phyloP scores from a whole-genome alignment of 2,329 filamentous ascomycete genomes.

The Cladorrhinum sp. region DNA sequence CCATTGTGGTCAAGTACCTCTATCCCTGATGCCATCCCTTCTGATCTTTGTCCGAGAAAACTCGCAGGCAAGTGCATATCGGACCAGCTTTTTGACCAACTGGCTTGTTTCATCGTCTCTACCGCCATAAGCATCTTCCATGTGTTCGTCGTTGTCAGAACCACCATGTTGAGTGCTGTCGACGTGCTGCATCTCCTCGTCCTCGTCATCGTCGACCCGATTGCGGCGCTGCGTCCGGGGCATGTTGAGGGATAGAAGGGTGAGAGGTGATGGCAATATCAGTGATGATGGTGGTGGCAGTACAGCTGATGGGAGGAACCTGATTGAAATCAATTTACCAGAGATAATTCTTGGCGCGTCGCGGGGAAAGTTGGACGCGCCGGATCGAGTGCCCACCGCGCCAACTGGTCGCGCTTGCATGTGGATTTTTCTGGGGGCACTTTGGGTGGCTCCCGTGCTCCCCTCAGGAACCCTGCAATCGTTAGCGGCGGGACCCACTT shows the following conservation, averaged over 20 bases:
- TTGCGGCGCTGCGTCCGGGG: constrained; percentile 8
- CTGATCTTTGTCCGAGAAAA: constrained; percentile 59
- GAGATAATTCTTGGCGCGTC: constrained; percentile 7
- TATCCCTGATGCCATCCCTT: constrained; percentile 61
- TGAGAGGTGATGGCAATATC: background rate
- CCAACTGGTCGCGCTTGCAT: constrained; percentile 7
- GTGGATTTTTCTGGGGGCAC: constrained; percentile 16
- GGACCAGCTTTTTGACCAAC: constrained; percentile 64
- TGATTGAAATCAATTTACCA: background rate
- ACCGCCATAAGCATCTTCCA: constrained; percentile 27
- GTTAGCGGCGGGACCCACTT: constrained; percentile 17
- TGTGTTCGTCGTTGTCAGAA: constrained; percentile 37
- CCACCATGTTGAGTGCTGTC: constrained; percentile 5
- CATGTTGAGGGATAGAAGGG: background rate
- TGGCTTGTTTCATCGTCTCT: constrained; percentile 41
- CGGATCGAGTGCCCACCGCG: background rate
- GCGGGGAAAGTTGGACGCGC: constrained; percentile 7
- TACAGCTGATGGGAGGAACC: background rate
- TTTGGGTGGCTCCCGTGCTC: background rate
- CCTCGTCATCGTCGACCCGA: constrained; percentile 20
- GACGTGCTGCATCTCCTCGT: constrained; percentile 22
- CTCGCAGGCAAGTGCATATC: constrained; percentile 65
- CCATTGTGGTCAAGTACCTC: constrained; percentile 43
- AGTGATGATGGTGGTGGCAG: background rate
- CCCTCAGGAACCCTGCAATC: no score